phyloP scores from a whole-genome alignment of 2,329 filamentous ascomycete species.

The Colletotrichum liriopes region DNA sequence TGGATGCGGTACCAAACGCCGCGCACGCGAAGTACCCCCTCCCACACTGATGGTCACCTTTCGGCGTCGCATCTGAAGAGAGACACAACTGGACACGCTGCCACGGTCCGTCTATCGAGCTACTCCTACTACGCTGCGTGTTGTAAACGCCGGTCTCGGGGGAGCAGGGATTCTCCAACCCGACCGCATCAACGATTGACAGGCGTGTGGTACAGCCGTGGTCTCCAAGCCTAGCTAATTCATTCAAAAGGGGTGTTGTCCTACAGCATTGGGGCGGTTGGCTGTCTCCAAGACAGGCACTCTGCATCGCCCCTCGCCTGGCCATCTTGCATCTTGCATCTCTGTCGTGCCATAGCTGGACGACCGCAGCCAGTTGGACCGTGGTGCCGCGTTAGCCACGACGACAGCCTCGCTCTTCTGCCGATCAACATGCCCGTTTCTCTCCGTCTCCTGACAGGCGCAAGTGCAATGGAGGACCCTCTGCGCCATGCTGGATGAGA shows the following conservation, averaged over 20 bases:
- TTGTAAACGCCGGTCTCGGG: background rate
- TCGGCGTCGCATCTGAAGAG: background rate
- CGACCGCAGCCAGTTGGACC: background rate
- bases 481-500: background rate
- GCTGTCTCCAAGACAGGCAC: slow-evolving; percentile 8
- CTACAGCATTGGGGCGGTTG: background rate
- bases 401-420: slow-evolving; percentile 14
- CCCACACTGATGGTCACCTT: background rate
- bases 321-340: slow-evolving; percentile 14
- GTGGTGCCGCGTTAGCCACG: slow-evolving; percentile 16
- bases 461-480: background rate
- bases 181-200: slow-evolving; percentile 14
- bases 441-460: background rate
- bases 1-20: background rate
- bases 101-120: slow-evolving; percentile 1
- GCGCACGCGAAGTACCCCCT: background rate
- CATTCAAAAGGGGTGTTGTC: background rate
- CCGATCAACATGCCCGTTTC: slow-evolving; percentile 1
- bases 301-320: slow-evolving; percentile 19
- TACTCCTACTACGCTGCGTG: slow-evolving; percentile 2
- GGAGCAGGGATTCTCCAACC: slow-evolving; percentile 34
- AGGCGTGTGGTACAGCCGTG: background rate
- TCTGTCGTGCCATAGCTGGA: slow-evolving; percentile 6
- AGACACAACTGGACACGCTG: background rate
- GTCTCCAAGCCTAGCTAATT: background rate